Evolutionary conservation across 1,284 basidiomycete species (phyloP).

Genomic region (Tausonia pullulans): DNA sequence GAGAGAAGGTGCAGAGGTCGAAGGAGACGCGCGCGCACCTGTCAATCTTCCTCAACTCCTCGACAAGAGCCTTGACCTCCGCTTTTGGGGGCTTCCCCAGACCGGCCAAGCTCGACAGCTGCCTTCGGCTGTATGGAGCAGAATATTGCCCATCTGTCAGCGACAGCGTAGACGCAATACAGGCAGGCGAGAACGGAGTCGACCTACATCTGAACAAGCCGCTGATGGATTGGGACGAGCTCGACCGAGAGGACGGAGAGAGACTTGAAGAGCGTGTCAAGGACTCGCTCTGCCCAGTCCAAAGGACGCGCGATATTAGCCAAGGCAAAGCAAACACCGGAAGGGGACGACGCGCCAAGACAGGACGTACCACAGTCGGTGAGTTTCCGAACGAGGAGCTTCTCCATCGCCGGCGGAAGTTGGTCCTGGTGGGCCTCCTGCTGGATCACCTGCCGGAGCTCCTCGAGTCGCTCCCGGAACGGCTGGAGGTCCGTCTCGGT

Average conservation of each 20-base stretch:
- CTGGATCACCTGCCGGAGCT: constrained; percentile 71
- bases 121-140: constrained; percentile 44
- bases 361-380: constrained; percentile 71
- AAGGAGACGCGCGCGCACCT: constrained; percentile 50
- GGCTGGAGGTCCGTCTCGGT: constrained; percentile 78
- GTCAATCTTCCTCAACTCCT: constrained; percentile 91
- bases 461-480: constrained; percentile 64
- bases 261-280: constrained; percentile 66
- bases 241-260: constrained; percentile 74
- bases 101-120: constrained; percentile 77
- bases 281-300: constrained; percentile 51
- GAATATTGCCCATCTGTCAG: too few species aligned
- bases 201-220: constrained; percentile 57
- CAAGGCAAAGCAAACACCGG: background rate
- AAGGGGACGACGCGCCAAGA: constrained; percentile 14
- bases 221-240: constrained; percentile 78
- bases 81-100: constrained; percentile 72
- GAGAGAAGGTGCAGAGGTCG: constrained; percentile 29
- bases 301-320: background rate
- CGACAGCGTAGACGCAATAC: too few species aligned
- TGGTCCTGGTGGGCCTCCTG: constrained; percentile 68
- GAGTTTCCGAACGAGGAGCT: constrained; percentile 78
- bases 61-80: constrained; percentile 79
- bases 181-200: too few species aligned
- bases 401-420: constrained; percentile 77